Conservation (phyloP, 768 basidiomycete genomes). For the Naganishia vishniacii region DNA sequence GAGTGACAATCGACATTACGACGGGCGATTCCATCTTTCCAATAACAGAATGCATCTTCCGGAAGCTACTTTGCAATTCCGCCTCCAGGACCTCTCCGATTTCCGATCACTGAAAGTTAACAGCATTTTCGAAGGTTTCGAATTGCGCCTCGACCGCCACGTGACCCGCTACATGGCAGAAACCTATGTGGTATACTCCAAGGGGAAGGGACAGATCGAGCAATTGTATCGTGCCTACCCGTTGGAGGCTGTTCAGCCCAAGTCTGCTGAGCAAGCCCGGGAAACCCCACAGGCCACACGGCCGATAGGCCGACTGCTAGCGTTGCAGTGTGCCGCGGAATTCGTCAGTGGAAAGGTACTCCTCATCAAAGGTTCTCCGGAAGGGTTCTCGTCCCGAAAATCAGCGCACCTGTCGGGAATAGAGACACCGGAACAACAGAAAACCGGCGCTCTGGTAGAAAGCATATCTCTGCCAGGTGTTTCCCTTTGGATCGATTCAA, state of each 20-base stretch:
- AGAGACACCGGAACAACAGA: conserved; percentile 57
- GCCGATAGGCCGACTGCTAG: conserved; percentile 48
- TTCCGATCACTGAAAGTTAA: conserved; percentile 59
- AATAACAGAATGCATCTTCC: conserved; percentile 41
- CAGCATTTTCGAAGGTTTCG: conserved; percentile 74
- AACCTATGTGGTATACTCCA: conserved; percentile 76
- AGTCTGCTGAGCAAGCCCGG: not conserved
- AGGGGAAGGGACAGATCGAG: conserved; percentile 71
- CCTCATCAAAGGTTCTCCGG: conserved; percentile 55
- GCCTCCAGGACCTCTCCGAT: conserved; percentile 54
- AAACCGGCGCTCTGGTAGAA: conserved; percentile 58
- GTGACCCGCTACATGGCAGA: conserved; percentile 74
- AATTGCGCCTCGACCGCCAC: conserved; percentile 73
- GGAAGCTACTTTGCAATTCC: conserved; percentile 69
- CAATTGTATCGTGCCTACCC: conserved; percentile 59
- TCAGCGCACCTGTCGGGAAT: conserved; percentile 26
- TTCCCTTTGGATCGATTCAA: conserved; percentile 47
- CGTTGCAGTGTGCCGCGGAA: conserved; percentile 61
- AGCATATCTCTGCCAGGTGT: conserved; percentile 54
- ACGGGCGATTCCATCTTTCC: conserved; percentile 39
- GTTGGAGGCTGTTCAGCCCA: conserved; percentile 44
- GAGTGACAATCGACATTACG: conserved; percentile 63
- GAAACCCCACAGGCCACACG: not conserved
- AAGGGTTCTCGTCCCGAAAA: conserved; percentile 11
- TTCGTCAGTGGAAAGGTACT: conserved; percentile 82